These are phyloP conservation scores for Talaromyces thailandensis DNA, from an alignment of 495 filamentous ascomycete species.

Conservation along the genomic window DNA sequence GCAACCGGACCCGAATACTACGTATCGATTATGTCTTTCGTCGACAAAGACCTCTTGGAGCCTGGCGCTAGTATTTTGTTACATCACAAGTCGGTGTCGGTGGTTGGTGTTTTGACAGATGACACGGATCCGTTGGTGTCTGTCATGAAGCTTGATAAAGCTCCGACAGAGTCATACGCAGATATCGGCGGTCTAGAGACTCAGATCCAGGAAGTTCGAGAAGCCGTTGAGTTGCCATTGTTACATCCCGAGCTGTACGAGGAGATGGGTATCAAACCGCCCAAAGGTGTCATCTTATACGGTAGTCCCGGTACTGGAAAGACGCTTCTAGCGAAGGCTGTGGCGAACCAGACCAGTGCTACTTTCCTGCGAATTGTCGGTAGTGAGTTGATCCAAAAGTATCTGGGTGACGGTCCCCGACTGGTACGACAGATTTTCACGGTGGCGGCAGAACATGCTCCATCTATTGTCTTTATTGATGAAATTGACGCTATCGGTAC, in stretches of 20 bases:
- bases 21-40: conserved; percentile 99
- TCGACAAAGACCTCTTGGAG: conserved; percentile 97
- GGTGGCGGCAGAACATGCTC: conserved; percentile 91
- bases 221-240: conserved; percentile 92
- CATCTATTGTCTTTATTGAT: conserved; percentile 98
- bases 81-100: conserved; percentile 96
- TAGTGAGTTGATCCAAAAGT: conserved; percentile 97
- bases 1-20: conserved; percentile 98
- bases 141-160: conserved; percentile 99
- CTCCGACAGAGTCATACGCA: conserved; percentile 94
- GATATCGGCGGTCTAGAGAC: conserved; percentile 94
- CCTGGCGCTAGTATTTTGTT: conserved; percentile 91
- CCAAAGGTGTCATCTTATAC: conserved; percentile 99
- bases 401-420: conserved; percentile 90
- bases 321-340: conserved; percentile 93
- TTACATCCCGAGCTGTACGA: conserved; percentile 97
- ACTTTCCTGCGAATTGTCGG: conserved; percentile 98
- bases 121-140: conserved; percentile 93
- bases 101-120: conserved; percentile 94
- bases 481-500: conserved; percentile 99
- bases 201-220: conserved; percentile 96
- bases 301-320: conserved; percentile 96
- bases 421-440: conserved; percentile 97
- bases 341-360: conserved; percentile 96
- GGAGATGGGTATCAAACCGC: conserved; percentile 99